Conservation (phyloP, 139 green algal species). For the Coelastrella sp. region DNA sequence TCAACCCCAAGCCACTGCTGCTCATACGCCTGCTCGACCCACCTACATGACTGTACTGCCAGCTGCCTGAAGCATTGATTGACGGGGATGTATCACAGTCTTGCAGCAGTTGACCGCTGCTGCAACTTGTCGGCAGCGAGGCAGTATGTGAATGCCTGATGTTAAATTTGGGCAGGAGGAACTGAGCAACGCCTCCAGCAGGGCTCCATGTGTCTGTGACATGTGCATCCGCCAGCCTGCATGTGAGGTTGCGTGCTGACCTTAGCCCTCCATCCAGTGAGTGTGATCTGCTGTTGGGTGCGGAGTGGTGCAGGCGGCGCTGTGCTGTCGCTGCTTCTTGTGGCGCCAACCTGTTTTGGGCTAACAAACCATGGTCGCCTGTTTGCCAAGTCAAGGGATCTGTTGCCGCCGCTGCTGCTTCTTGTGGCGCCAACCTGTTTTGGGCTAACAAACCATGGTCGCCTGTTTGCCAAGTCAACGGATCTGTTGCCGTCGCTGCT, state of each 20-base stretch:
- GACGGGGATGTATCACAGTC: no score
- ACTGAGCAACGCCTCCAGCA: no score
- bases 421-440: not conserved
- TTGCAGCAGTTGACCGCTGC: no score
- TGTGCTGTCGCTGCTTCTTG: not conserved
- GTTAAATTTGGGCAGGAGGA: no score
- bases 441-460: no score
- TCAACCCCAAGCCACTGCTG: not conserved
- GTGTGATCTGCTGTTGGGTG: slow-evolving; percentile 6
- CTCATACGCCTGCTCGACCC: not conserved
- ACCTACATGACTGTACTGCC: no score
- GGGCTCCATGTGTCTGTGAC: no score
- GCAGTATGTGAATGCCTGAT: no score
- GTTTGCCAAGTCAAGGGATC: no score
- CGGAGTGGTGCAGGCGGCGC: not conserved
- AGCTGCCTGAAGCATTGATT: no score
- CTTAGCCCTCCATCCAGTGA: slow-evolving; percentile 7
- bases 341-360: not conserved
- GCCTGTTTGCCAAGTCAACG: no score
- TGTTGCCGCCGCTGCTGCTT: slow-evolving; percentile 1
- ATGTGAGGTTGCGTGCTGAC: not conserved
- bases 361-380: no score
- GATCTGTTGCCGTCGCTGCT: not conserved
- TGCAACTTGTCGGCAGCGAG: not conserved
- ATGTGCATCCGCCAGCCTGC: not conserved